A percentile compares a stretch with the other conserved stretches of the same genome.
These are phyloP conservation scores for Apiospora pterosperma DNA, from an alignment of 2,329 filamentous ascomycete genomes.

Conservation along the genomic window DNA sequence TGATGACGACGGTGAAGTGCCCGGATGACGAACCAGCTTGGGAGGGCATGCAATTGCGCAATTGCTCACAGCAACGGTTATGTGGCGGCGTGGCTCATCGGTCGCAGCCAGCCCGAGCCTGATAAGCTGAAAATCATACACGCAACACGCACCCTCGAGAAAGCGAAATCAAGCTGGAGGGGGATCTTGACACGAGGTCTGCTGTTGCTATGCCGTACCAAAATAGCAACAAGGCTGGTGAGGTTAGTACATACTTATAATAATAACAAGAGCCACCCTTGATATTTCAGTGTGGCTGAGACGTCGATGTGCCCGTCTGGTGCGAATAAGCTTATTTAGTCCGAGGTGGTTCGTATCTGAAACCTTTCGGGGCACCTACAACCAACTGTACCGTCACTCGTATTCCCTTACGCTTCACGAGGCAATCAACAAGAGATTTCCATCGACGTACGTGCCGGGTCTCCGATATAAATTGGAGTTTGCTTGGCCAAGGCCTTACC, in stretches of 20 bases:
- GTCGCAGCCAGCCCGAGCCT: background rate
- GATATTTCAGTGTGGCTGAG: background rate
- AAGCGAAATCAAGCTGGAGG: background rate
- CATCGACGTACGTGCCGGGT: background rate
- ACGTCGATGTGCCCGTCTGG: background rate
- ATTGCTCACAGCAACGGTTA: background rate
- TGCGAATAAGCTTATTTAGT: background rate
- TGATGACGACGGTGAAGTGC: background rate
- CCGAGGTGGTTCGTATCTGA: background rate
- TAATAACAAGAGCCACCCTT: background rate
- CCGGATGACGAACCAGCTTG: background rate
- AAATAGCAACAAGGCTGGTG: background rate
- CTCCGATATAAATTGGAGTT: background rate
- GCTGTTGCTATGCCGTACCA: background rate
- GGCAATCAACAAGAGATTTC: background rate
- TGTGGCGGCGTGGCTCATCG: background rate
- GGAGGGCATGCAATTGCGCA: background rate
- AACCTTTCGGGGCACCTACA: background rate
- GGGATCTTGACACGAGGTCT: background rate
- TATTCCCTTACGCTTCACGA: too few species aligned
- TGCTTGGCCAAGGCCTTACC: background rate
- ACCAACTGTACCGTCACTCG: background rate
- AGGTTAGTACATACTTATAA: too few species aligned
- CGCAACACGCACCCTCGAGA: background rate
- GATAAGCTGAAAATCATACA: background rate